Conservation (phyloP, 139 green algal genomes). For the Trebouxia sp. region DNA sequence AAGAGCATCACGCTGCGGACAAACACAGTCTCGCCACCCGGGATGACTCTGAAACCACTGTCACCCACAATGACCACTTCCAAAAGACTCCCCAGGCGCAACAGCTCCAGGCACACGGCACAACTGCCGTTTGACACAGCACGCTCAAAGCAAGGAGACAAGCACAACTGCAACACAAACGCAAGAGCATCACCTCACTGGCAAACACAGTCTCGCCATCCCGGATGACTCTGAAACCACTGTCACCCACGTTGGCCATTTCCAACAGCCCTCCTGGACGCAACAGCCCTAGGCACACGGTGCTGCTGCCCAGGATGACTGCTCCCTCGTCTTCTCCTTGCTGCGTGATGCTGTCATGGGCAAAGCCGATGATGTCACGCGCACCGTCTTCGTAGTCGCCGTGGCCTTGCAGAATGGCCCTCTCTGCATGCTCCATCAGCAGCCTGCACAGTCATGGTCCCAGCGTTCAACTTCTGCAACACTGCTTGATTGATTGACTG, state of each 20-base stretch:
- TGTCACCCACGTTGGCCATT: slow-evolving; percentile 84
- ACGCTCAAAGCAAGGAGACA: too few relatives aligned
- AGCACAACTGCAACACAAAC: too few relatives aligned
- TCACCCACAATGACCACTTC: slow-evolving; percentile 84
- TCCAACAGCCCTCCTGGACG: slow-evolving; percentile 33
- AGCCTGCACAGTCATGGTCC: slow-evolving; percentile 26
- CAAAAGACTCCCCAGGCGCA: slow-evolving; percentile 27
- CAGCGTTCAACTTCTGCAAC: too few relatives aligned
- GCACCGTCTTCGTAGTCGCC: not conserved
- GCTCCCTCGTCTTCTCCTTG: not conserved
- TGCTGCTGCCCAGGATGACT: slow-evolving; percentile 39
- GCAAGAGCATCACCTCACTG: slow-evolving; percentile 67
- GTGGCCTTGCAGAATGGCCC: slow-evolving; percentile 25
- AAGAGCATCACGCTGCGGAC: slow-evolving; percentile 65
- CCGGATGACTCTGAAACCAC: slow-evolving; percentile 72
- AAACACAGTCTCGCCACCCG: slow-evolving; percentile 65
- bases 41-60: slow-evolving; percentile 72
- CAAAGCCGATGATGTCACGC: not conserved
- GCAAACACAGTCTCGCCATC: slow-evolving; percentile 64
- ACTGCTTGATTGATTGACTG: too few relatives aligned
- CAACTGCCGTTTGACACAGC: too few relatives aligned
- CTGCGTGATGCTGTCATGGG: slow-evolving; percentile 19
- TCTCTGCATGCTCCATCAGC: slow-evolving; percentile 38
- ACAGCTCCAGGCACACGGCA: slow-evolving; percentile 41
- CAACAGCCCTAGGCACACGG: slow-evolving; percentile 43